These are phyloP conservation scores for Claviceps arundinis DNA, from an alignment of 2,329 filamentous ascomycete genomes.

Conservation along the genomic window DNA sequence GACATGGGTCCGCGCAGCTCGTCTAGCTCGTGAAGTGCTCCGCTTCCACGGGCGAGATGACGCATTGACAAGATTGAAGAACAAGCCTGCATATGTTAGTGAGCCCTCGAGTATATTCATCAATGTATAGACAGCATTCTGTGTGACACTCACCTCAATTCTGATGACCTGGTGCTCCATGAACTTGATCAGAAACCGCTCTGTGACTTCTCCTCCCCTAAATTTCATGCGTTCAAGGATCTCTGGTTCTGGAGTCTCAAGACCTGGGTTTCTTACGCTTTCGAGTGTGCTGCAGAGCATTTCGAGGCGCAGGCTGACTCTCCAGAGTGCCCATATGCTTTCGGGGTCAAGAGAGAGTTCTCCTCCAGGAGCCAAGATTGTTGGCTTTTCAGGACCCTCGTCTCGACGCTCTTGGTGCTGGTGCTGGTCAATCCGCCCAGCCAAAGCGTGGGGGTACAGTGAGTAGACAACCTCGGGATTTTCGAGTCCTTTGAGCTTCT, in stretches of 20 bases:
- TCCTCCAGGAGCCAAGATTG: conserved; percentile 47
- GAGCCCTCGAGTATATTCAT: no score
- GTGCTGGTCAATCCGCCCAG: conserved; percentile 65
- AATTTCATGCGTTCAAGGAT: conserved; percentile 56
- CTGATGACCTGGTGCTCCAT: conserved; percentile 90
- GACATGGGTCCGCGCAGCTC: conserved; percentile 68
- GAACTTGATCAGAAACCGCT: conserved; percentile 76
- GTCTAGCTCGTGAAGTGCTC: conserved; percentile 46
- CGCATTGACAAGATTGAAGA: conserved; percentile 67
- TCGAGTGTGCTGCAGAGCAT: conserved; percentile 89
- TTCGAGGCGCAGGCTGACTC: conserved; percentile 75
- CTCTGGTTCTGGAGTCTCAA: conserved; percentile 72
- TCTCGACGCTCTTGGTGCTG: conserved; percentile 31
- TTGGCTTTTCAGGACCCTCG: conserved; percentile 40
- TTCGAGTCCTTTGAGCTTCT: conserved; percentile 90
- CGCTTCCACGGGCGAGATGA: conserved; percentile 62
- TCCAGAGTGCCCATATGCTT: conserved; percentile 81
- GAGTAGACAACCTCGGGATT: conserved; percentile 94
- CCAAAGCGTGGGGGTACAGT: conserved; percentile 81
- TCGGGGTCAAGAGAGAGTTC: conserved; percentile 69
- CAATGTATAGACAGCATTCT: background rate
- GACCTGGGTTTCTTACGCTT: conserved; percentile 43
- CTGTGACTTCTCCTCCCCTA: conserved; percentile 72
- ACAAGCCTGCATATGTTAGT: conserved; percentile 48
- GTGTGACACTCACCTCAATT: conserved; percentile 57